Evolutionary conservation across 805 yeast genomes (phyloP), one percentile per base, ranked within the genome.

Genomic region (Ogataea trehalophila): DNA sequence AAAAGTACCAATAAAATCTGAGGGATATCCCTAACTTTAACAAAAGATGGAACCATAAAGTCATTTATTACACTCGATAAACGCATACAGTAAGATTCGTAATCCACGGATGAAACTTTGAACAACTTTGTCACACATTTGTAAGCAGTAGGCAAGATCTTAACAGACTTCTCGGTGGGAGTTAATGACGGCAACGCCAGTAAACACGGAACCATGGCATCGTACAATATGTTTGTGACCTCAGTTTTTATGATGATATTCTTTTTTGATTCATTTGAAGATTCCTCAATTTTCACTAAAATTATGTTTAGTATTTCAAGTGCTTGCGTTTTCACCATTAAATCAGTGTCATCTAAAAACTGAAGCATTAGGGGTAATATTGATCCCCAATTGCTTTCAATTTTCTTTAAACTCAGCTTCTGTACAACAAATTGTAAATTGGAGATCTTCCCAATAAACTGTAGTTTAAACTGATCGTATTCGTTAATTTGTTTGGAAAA

Each of bases 181-280:
- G 67, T 63, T 16, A 60, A 54, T 6, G 61, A 41, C 3, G 70
- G 70, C 34, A 66, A 50, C 5, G 65, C 52, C 31, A 66, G 43
- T 14, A 66, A 41, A 33, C 60, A 54, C 1, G 69, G 68, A 4
- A 54, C 41, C 3, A 66, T 48, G 2, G 62, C 43, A 9, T 53
- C 61, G 18, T 48, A 53, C 7, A 66, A 42, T 9, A 66, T 39
- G 4, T 54, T 45, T 11, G 47, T 48, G 6, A 63, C 49, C 13
- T 59, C 61, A 3, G 67, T 51, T 37, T 53, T 51, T 1, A 44
- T 42, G 7, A 65, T 42, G 16, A 63, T 55, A 49, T 61, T 59
- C 1, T 37, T 41, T 4, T 37, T 41, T 4, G 20, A 26, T 29
- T n/a, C 7, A 16, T 33, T 16, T 36, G 14, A 33, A 16, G 16